Evolutionary conservation across 345 rosid genomes (phyloP).

Genomic region (Hevea brasiliensis): DNA sequence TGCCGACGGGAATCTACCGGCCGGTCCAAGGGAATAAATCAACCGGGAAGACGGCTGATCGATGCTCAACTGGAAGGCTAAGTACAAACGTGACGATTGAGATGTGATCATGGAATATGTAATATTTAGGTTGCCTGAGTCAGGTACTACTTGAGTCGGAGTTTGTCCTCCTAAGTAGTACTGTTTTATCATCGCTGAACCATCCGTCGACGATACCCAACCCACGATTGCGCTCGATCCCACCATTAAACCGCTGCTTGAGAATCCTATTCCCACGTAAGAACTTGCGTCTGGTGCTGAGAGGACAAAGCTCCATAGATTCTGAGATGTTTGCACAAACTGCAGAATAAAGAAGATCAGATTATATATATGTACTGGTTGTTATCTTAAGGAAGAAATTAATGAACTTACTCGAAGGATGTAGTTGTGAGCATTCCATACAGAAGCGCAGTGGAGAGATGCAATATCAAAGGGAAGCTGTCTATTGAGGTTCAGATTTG

Average conservation of each 20-base stretch:
- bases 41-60: constrained; percentile 41
- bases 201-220: constrained; percentile 46
- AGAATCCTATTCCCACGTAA: constrained; percentile 73
- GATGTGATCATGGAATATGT: constrained; percentile 41
- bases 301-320: constrained; percentile 75
- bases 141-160: constrained; percentile 42
- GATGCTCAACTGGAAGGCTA: constrained; percentile 61
- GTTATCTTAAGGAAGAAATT: background rate
- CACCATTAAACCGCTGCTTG: constrained; percentile 55
- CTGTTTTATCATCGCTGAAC: constrained; percentile 35
- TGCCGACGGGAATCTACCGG: constrained; percentile 45
- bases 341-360: constrained; percentile 18
- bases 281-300: constrained; percentile 51
- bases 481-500: constrained; percentile 35
- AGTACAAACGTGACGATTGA: constrained; percentile 51
- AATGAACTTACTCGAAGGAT: constrained; percentile 65
- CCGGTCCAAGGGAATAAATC: constrained; percentile 62
- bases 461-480: constrained; percentile 41
- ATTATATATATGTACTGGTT: too few species aligned
- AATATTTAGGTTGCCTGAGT: constrained; percentile 54
- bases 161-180: constrained; percentile 49
- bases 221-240: constrained; percentile 84
- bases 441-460: constrained; percentile 52
- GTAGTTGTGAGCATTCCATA: constrained; percentile 44
- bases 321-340: constrained; percentile 41